Evolutionary conservation across 2,329 filamentous ascomycete species (phyloP), one percentile per base, ranked within the genome.

Genomic region (Passalora sequoiae): DNA sequence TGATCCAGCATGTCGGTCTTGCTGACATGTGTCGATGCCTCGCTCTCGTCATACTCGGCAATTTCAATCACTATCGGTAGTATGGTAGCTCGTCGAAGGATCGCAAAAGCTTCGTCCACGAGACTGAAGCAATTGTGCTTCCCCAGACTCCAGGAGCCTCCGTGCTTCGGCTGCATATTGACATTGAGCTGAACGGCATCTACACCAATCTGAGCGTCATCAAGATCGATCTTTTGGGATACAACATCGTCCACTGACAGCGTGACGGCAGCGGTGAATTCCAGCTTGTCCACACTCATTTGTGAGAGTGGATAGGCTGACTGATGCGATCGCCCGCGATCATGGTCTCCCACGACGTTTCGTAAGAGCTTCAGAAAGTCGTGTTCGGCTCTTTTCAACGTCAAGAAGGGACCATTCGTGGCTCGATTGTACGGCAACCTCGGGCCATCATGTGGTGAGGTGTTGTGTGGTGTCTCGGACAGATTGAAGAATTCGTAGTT

Each of bases 401-500:
- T 81, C 12, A 86, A 64, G 51, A 83, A 84, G 0, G 80, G 78
- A 2, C 78, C 75, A 0, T 72, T 55, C 0, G 63, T 69, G 1
- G 68, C 66, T 20, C 48, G 47, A 37, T 31, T 50, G n/a, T 40
- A 37, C 6, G 47, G 37, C 19, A 47, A 19, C 31, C 50, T 50
- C 4, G 46, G 27, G 4, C 38, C 47, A 28, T 59, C 38, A 33
- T 43, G 39, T 54, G 33, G 60, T 55, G 38, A 53, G 43, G 43
- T 21, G 57, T 32, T 42, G n/a, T 53, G 49, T 8, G 45, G 38
- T 6, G 37, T 50, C 38, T 86, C 83, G 2, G 81, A 81, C 12
- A 85, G 69, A 54, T 88, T 88, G 68, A 81, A 87, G 61, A 87
- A 89, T 58, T 89, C 84, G 49, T 84, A 76, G 53, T 86, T 88